Evolutionary conservation across 2,329 filamentous ascomycete species (phyloP), one percentile per base, ranked within the genome.

Genomic region (Fonsecaea nubica): DNA sequence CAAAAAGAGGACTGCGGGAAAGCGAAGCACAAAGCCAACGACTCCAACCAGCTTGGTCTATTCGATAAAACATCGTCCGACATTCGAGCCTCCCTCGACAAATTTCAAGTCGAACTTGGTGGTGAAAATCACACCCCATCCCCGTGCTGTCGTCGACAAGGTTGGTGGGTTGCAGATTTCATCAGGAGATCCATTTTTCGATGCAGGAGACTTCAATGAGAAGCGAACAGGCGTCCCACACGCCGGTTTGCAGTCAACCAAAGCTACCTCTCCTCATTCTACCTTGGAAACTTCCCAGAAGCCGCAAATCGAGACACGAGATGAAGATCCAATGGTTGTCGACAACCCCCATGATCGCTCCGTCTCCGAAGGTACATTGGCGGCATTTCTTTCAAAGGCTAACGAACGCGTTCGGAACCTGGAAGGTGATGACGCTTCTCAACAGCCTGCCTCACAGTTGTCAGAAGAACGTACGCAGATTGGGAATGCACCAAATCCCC

Each of bases 111-210:
- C 62, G 9, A 50, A 52, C 8, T 35, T 48, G 13, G 13, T 50
- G 18, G 42, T 36, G 40, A 54, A 38, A 50, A 38, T 15, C 2
- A 25, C 25, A 10, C 66, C 58, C 5, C 66, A 65, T 56, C 62
- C 66, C 12, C 58, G 63, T n/a, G 53, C 66, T 35, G 62, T 12
- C 40, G 58, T 65, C 30, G 59, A 55, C 6, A 58, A 25, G 30
- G 50, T 52, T 33, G 60, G 32, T 15, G 38, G 48, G 40, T 57
- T 50, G 13, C 13, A 6, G 8, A 58, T n/a, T 53, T 15, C 45
- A 12, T 21, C 52, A 12, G 18, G 45, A 5, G 45, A 4, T 13
- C 9, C 21, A 25, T 50, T 25, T 8, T 50, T 10, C n/a, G 9
- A 48, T 9, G n/a, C 42, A 2, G n/a, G 42, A 48, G n/a, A 48